These are phyloP conservation scores for Cynanchum wilfordii DNA, from an alignment of 257 asterid species.

Conservation along the genomic window DNA sequence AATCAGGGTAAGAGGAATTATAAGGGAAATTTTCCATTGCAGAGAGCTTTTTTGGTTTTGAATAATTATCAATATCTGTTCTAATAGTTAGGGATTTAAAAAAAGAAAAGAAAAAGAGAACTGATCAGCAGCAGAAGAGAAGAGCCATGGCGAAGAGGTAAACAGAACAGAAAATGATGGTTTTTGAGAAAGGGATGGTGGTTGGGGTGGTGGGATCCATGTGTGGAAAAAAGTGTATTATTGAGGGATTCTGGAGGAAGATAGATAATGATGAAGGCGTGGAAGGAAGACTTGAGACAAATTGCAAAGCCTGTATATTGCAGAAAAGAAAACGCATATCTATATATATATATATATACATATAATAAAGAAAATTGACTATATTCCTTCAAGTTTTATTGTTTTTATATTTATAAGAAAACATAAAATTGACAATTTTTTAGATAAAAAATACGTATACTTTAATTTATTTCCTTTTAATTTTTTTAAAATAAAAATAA, in stretches of 20 bases:
- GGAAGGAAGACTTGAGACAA: conserved; percentile 15
- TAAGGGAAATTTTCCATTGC: conserved; percentile 29
- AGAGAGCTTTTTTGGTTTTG: background rate
- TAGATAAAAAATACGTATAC: too few relatives aligned
- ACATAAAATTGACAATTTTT: too few relatives aligned
- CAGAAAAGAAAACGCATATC: background rate
- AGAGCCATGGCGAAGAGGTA: background rate
- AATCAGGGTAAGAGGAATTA: conserved; percentile 35
- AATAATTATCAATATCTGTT: background rate
- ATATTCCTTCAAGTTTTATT: too few relatives aligned
- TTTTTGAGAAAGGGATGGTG: background rate
- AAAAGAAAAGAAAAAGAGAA: background rate
- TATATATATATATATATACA: too few relatives aligned
- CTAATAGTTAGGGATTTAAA: too few relatives aligned
- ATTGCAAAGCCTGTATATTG: background rate
- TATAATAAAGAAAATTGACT: too few relatives aligned
- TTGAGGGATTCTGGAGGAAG: conserved; percentile 7
- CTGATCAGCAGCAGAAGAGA: background rate
- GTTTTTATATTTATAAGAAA: too few relatives aligned
- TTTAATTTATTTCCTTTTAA: too few relatives aligned
- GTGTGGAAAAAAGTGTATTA: conserved; percentile 1
- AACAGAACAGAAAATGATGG: background rate
- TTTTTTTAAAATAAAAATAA: too few relatives aligned
- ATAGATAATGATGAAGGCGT: conserved; percentile 25
- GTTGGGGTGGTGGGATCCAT: conserved; percentile 11